A percentile compares a stretch with the other conserved stretches of the same genome.
Conservation (phyloP, 805 yeast species). For the Zygotorulaspora florentina region DNA sequence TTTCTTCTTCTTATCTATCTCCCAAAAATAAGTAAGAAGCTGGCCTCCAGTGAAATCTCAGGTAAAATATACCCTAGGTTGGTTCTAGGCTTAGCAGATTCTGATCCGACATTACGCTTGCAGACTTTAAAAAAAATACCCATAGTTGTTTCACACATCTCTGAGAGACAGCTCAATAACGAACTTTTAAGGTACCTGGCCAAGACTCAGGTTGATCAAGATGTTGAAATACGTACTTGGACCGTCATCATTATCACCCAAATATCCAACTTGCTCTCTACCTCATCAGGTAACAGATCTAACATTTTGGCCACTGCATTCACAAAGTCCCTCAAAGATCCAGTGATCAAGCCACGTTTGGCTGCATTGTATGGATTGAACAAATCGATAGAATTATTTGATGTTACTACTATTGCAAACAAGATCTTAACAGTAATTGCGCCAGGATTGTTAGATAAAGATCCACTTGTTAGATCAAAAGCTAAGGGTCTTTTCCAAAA, state of each 20-base stretch:
- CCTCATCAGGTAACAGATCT: constrained; percentile 40
- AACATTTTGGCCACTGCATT: constrained; percentile 84
- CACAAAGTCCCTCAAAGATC: constrained; percentile 75
- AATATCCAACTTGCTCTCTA: constrained; percentile 29
- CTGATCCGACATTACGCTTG: constrained; percentile 74
- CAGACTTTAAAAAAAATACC: constrained; percentile 63
- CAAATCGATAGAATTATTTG: constrained; percentile 57
- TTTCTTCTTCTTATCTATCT: constrained; percentile 63
- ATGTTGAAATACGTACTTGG: constrained; percentile 30
- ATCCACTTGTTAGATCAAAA: constrained; percentile 62
- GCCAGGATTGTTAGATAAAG: constrained; percentile 73
- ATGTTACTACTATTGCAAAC: constrained; percentile 71
- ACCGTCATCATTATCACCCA: constrained; percentile 28
- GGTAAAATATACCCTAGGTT: constrained; percentile 63
- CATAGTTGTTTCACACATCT: constrained; percentile 55
- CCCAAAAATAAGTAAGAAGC: constrained; percentile 46
- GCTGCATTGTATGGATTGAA: constrained; percentile 75
- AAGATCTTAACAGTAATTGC: constrained; percentile 82
- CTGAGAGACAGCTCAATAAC: constrained; percentile 79
- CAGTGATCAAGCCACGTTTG: constrained; percentile 66
- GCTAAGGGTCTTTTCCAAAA: constrained; percentile 65
- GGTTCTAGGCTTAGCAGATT: constrained; percentile 80
- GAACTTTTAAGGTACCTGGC: constrained; percentile 80
- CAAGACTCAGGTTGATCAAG: constrained; percentile 38
- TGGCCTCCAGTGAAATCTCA: constrained; percentile 60